These are phyloP conservation scores for Prinsepia uniflora DNA, from an alignment of 306 rosid genomes.

Conservation along the genomic window DNA sequence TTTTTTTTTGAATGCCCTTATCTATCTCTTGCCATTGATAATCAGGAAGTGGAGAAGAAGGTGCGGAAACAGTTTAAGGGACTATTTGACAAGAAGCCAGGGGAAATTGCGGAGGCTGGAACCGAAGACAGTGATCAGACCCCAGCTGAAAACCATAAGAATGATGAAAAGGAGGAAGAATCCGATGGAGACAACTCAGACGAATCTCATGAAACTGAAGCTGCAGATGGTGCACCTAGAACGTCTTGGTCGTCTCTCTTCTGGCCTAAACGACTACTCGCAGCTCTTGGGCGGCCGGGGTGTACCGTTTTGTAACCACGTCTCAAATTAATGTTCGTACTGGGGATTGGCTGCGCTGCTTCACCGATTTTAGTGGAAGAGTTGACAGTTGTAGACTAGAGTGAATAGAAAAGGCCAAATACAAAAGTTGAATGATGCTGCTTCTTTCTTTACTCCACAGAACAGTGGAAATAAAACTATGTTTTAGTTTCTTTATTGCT, in stretches of 20 bases:
- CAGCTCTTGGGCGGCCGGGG: slow-evolving; percentile 58
- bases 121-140: slow-evolving; percentile 34
- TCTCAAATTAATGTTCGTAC: slow-evolving; percentile 5
- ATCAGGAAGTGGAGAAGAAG: slow-evolving; percentile 71
- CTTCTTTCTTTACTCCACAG: neutral
- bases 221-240: slow-evolving; percentile 28
- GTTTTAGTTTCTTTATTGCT: neutral
- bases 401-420: neutral
- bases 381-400: neutral
- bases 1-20: neutral
- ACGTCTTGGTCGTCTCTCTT: slow-evolving; percentile 57
- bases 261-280: slow-evolving; percentile 57
- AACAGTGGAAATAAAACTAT: neutral
- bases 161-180: slow-evolving; percentile 39
- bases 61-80: slow-evolving; percentile 85
- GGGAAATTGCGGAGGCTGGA: slow-evolving; percentile 69
- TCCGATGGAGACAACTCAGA: slow-evolving; percentile 42
- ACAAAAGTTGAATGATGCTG: neutral
- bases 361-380: neutral
- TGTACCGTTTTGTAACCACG: slow-evolving; percentile 53
- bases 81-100: slow-evolving; percentile 90
- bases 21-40: slow-evolving; percentile 5
- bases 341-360: neutral
- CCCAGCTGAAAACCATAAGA: slow-evolving; percentile 37
- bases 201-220: slow-evolving; percentile 56